Conservation (phyloP, 1,284 basidiomycete genomes). For the Ceratorhiza oryzae-sativae region DNA sequence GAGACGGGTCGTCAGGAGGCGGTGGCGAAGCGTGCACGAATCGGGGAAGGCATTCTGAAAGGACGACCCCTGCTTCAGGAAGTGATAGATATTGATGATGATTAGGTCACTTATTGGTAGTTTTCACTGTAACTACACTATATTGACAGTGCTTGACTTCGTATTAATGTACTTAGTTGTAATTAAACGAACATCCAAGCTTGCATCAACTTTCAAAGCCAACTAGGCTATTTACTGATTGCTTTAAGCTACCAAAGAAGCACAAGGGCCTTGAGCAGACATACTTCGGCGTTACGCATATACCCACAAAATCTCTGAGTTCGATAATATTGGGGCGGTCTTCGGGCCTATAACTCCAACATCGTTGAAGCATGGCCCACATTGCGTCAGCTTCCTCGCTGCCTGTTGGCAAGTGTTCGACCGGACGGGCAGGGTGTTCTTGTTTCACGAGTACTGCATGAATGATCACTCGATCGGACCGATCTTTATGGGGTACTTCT, state of each 20-base stretch:
- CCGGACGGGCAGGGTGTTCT: not conserved
- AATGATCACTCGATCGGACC: slow-evolving; percentile 10
- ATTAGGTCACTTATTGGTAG: not conserved
- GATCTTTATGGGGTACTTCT: slow-evolving; percentile 24
- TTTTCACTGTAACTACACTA: not conserved
- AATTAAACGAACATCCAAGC: too few species aligned
- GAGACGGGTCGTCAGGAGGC: not conserved
- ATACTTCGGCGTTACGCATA: not conserved
- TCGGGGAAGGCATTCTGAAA: slow-evolving; percentile 20
- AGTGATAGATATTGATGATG: slow-evolving; percentile 12
- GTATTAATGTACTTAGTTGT: too few species aligned
- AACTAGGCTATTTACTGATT: too few species aligned
- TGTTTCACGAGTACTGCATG: slow-evolving; percentile 7
- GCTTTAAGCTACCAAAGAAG: not conserved
- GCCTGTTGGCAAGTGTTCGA: not conserved
- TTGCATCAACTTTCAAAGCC: too few species aligned
- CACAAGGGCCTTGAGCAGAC: not conserved
- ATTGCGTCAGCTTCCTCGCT: slow-evolving; percentile 5
- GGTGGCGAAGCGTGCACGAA: slow-evolving; percentile 12
- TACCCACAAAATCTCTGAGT: slow-evolving; percentile 20
- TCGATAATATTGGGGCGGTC: not conserved
- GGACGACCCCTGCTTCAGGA: slow-evolving; percentile 24
- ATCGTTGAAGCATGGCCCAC: slow-evolving; percentile 26
- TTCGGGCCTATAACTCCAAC: slow-evolving; percentile 25
- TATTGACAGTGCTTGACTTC: not conserved